These are phyloP conservation scores for Chaetoceros muelleri DNA, from an alignment of 108 stramenopile species.

Conservation along the genomic window DNA sequence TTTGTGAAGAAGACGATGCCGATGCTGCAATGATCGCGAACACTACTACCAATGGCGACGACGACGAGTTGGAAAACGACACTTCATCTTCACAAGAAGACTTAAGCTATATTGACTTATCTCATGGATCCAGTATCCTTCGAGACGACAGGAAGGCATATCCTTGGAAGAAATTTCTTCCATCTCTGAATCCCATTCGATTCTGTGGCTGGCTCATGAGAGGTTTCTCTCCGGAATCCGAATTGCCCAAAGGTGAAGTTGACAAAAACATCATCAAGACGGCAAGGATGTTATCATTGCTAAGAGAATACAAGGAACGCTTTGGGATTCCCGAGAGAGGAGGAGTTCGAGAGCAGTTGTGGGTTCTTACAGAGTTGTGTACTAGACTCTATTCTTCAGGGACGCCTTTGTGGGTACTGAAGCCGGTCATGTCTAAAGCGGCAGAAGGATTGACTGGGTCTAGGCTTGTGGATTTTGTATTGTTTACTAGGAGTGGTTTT, in stretches of 20 bases:
- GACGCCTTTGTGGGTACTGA: conserved; percentile 15
- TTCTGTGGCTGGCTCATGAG: background rate
- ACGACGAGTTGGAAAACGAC: too few relatives aligned
- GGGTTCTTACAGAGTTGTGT: conserved; percentile 9
- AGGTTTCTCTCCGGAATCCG: background rate
- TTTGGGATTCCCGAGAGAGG: conserved; percentile 16
- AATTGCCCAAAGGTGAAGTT: background rate
- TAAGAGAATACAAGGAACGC: conserved; percentile 14
- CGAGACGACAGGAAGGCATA: background rate
- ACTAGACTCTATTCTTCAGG: conserved; percentile 11
- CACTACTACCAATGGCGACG: too few relatives aligned
- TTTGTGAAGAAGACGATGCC: too few relatives aligned
- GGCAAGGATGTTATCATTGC: conserved; percentile 9
- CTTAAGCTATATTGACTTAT: too few relatives aligned
- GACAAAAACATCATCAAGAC: background rate
- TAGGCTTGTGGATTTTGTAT: conserved; percentile 5
- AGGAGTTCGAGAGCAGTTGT: conserved; percentile 6
- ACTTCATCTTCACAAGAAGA: too few relatives aligned
- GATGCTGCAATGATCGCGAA: too few relatives aligned
- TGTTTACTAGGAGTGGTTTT: conserved; percentile 13
- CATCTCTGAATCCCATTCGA: background rate
- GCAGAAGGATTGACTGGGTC: conserved; percentile 17
- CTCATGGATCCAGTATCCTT: background rate
- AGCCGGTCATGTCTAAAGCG: conserved; percentile 15
- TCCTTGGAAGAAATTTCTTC: background rate